Evolutionary conservation across 108 stramenopile genomes (phyloP).

Genomic region (Aurantiochytrium sp.): DNA sequence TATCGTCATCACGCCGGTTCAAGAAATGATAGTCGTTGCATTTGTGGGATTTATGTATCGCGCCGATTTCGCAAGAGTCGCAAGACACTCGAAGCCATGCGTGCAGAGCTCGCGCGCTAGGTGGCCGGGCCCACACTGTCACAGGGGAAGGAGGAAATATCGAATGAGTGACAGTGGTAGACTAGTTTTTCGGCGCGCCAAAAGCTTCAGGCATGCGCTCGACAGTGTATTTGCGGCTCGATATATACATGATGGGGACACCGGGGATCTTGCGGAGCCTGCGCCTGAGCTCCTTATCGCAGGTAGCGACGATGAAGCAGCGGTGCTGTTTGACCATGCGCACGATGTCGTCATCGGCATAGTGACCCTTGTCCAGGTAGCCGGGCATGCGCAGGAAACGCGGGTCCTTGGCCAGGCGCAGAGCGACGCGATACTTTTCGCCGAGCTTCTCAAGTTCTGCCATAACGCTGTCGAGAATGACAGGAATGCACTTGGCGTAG

Average conservation of each 20-base stretch:
- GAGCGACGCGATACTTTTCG: constrained; percentile 88
- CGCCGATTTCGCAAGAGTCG: too few species aligned
- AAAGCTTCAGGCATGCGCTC: constrained; percentile 95
- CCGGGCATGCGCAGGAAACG: constrained; percentile 88
- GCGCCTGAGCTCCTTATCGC: constrained; percentile 93
- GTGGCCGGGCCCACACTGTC: background rate
- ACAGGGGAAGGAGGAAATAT: background rate
- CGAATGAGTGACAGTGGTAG: background rate
- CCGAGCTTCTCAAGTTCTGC: constrained; percentile 97
- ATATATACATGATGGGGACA: constrained; percentile 98
- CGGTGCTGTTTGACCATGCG: constrained; percentile 40
- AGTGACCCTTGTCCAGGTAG: constrained; percentile 77
- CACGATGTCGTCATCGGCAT: constrained; percentile 79
- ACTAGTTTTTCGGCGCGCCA: background rate
- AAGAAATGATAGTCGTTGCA: too few species aligned
- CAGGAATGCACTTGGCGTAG: constrained; percentile 94
- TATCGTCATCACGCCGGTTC: too few species aligned
- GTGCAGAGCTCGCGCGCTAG: too few species aligned
- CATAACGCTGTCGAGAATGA: constrained; percentile 96
- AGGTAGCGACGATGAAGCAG: constrained; percentile 99
- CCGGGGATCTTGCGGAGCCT: constrained; percentile 95
- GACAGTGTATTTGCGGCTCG: constrained; percentile 86
- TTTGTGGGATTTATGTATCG: too few species aligned
- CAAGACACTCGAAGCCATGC: too few species aligned
- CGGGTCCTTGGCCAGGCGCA: constrained; percentile 94